phyloP scores from a whole-genome alignment of 1,139 yeast genomes.

The Debaryomycetaceae sp. region DNA sequence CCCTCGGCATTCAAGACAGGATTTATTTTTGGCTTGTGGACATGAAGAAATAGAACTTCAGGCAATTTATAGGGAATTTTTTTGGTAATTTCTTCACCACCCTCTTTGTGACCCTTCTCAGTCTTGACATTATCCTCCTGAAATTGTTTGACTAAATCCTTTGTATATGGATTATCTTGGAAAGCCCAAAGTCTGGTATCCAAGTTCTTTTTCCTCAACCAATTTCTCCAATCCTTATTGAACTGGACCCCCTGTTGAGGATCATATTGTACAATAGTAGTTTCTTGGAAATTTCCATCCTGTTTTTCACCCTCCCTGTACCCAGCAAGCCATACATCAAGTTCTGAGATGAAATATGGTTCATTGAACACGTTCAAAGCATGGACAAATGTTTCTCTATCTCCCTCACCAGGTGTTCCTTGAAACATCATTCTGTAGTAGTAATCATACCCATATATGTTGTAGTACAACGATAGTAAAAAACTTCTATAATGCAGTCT shows the following conservation, averaged over 20 bases:
- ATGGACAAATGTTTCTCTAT: slow-evolving; percentile 38
- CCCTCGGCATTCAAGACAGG: slow-evolving; percentile 23
- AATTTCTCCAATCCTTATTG: slow-evolving; percentile 25
- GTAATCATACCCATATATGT: slow-evolving; percentile 23
- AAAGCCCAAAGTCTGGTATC: slow-evolving; percentile 32
- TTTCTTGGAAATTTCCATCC: slow-evolving; percentile 21
- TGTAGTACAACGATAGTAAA: slow-evolving; percentile 31
- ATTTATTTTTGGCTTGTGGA: slow-evolving; percentile 41
- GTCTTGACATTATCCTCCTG: slow-evolving; percentile 3
- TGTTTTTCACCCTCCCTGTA: slow-evolving; percentile 11
- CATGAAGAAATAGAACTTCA: slow-evolving; percentile 34
- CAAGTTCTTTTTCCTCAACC: slow-evolving; percentile 17
- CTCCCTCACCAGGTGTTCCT: slow-evolving; percentile 38
- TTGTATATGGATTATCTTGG: slow-evolving; percentile 27
- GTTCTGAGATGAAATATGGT: slow-evolving; percentile 27
- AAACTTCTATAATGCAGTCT: slow-evolving; percentile 26
- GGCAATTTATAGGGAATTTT: slow-evolving; percentile 16
- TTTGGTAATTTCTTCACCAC: background rate
- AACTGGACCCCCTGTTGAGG: slow-evolving; percentile 23
- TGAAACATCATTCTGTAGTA: slow-evolving; percentile 33
- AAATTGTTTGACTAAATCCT: slow-evolving; percentile 20
- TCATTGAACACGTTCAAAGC: slow-evolving; percentile 36
- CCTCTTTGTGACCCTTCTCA: background rate
- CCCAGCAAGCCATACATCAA: slow-evolving; percentile 24
- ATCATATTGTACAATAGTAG: slow-evolving; percentile 32